A percentile compares a stretch with the other conserved stretches of the same genome.
phyloP scores from a whole-genome alignment of 2,329 filamentous ascomycete genomes.

The Monilinia aucupariae region DNA sequence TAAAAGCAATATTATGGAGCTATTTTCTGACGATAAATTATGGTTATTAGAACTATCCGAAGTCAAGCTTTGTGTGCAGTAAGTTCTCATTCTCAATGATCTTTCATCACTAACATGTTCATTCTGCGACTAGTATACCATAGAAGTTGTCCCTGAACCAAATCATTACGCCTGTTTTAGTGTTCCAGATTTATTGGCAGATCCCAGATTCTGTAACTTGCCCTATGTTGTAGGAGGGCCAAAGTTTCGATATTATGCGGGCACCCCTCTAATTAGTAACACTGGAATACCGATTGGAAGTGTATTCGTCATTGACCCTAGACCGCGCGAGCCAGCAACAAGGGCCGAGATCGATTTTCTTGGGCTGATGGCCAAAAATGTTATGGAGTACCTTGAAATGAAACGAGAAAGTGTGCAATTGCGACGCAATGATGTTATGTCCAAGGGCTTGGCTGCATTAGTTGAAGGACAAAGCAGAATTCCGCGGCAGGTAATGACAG shows the following conservation, averaged over 20 bases:
- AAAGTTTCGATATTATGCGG: constrained; percentile 20
- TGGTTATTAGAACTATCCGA: constrained; percentile 11
- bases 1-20: background rate
- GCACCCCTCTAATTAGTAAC: constrained; percentile 18
- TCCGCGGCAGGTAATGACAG: background rate
- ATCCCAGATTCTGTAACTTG: constrained; percentile 18
- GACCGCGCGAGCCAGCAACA: constrained; percentile 43
- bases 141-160: constrained; percentile 13
- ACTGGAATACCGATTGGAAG: constrained; percentile 43
- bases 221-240: constrained; percentile 21
- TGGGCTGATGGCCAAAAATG: constrained; percentile 47
- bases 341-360: constrained; percentile 47
- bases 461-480: constrained; percentile 39
- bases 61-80: constrained; percentile 19
- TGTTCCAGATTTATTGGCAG: constrained; percentile 17
- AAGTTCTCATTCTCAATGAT: background rate
- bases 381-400: constrained; percentile 56
- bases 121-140: constrained; percentile 15
- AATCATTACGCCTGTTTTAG: constrained; percentile 19
- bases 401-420: constrained; percentile 46
- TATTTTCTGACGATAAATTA: background rate
- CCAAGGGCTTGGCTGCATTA: constrained; percentile 47
- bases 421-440: constrained; percentile 46
- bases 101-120: background rate
- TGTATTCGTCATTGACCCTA: constrained; percentile 53